These are phyloP conservation scores for Phyllostachys edulis DNA, from an alignment of 176 grass and related monocot species.

Conservation along the genomic window DNA sequence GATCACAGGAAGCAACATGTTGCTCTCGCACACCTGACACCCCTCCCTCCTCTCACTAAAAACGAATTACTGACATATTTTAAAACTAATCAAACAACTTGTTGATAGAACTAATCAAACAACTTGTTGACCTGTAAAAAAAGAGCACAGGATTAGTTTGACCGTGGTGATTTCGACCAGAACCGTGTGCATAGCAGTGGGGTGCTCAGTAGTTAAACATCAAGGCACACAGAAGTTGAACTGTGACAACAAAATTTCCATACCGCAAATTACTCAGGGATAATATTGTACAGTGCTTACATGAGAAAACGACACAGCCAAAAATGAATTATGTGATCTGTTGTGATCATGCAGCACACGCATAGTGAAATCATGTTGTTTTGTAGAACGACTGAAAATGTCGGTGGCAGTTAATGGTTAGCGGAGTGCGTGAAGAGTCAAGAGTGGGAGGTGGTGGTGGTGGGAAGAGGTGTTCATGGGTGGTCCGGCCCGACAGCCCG, in stretches of 20 bases:
- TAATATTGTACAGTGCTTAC: background rate
- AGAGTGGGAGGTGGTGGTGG: background rate
- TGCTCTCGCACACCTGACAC: too few relatives aligned
- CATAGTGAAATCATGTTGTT: background rate
- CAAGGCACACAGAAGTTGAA: background rate
- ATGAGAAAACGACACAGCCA: background rate
- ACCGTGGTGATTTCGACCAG: slow-evolving; percentile 21
- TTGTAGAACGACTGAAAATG: background rate
- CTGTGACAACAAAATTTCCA: background rate
- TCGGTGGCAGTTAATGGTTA: slow-evolving; percentile 42
- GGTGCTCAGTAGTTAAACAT: background rate
- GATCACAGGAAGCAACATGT: too few relatives aligned
- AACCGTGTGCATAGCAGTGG: background rate
- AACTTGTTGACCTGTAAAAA: background rate
- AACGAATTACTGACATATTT: too few relatives aligned
- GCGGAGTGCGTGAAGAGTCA: slow-evolving; percentile 15
- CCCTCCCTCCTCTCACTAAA: too few relatives aligned
- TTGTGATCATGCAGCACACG: background rate
- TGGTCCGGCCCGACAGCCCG: too few relatives aligned
- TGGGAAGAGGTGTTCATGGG: too few relatives aligned
- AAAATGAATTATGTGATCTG: background rate
- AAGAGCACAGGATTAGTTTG: background rate
- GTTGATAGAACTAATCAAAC: background rate
- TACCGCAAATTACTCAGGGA: background rate
- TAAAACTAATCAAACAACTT: too few relatives aligned